Base-by-base conservation (phyloP, 1,139 yeast species). In the Suhomyces choctaworum region DNA sequence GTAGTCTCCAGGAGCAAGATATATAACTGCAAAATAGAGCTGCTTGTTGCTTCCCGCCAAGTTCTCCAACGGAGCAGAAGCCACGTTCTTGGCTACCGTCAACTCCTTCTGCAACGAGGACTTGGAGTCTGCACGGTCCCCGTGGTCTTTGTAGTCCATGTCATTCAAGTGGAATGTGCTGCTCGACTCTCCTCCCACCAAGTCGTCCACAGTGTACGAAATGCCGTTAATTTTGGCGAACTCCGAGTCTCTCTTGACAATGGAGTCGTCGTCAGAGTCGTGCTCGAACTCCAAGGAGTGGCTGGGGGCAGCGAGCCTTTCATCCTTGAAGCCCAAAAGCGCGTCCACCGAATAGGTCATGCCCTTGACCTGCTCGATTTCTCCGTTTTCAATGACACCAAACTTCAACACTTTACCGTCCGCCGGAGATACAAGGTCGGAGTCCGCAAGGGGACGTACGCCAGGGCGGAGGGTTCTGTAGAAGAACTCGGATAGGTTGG, bases 1-100 rank as follows among this genome's bases (percentile, higher is more conserved):
- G 60, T 94, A 94, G 58, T 94, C 98, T 24, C 98, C 99, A 1
- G 99, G 99, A 0, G 97, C 97, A 39, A 94, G 73, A 57, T 94
- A 94, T 24, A 94, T 88, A 15, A 94, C 99, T 1, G 96, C 82
- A 59, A 86, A 92, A 56, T 74, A 92, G 39, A 94, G 68, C 50
- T 82, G 81, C 42, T 82, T 85, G 32, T 73, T 71, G 15, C 51
- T 55, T 34, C 54, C 49, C 11, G 56, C 52, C 35, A 60, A 46
- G 27, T 47, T 45, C 35, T 61, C 69, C n/a, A 51, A 41, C 2
- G 65, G 60, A 10, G 63, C 49, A n/a, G 74, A 68, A 5, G 70
- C 60, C 40, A 69, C 58, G 34, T 67, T 60, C 39, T 67, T 64
- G 24, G 73, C 72, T 26, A 73, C 62, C 2, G 78, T 58, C 34